Evolutionary conservation across 768 basidiomycete species (phyloP).

Genomic region (Suillus alpinus): DNA sequence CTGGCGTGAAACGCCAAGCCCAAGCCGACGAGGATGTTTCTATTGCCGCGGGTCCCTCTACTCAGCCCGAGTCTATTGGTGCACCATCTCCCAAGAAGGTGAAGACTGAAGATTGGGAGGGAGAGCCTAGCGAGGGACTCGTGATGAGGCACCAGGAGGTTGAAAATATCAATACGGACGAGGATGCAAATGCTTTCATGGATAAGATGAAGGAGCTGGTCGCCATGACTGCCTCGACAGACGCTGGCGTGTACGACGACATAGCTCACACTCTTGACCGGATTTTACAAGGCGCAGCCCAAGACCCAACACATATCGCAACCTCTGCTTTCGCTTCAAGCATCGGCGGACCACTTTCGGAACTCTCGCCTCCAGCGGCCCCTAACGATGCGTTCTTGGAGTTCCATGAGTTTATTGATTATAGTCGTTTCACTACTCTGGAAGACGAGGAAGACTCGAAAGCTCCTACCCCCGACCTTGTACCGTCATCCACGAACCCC

Average conservation of each 20-base stretch:
- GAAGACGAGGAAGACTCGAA: slow-evolving; percentile 64
- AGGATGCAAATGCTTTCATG: slow-evolving; percentile 61
- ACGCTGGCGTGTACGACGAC: slow-evolving; percentile 40
- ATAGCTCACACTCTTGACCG: slow-evolving; percentile 61
- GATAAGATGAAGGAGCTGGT: slow-evolving; percentile 64
- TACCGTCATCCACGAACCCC: slow-evolving; percentile 67
- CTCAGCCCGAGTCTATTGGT: slow-evolving; percentile 31
- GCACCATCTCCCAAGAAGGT: slow-evolving; percentile 70
- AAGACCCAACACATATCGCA: slow-evolving; percentile 35
- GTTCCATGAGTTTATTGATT: slow-evolving; percentile 67
- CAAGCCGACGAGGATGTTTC: slow-evolving; percentile 33
- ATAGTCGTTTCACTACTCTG: slow-evolving; percentile 52
- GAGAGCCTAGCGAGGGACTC: slow-evolving; percentile 50
- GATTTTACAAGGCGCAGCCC: slow-evolving; percentile 57
- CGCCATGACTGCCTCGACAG: slow-evolving; percentile 42
- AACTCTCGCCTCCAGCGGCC: slow-evolving; percentile 34
- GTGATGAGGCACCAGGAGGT: slow-evolving; percentile 37
- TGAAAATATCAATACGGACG: slow-evolving; percentile 58
- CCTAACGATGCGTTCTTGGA: slow-evolving; percentile 41
- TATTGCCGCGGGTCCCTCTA: slow-evolving; percentile 27
- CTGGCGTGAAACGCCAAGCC: slow-evolving; percentile 32
- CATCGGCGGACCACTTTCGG: slow-evolving; percentile 29
- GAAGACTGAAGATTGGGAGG: slow-evolving; percentile 68
- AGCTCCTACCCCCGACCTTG: slow-evolving; percentile 72
- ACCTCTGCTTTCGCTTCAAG: slow-evolving; percentile 28